These are phyloP conservation scores for Cyberlindnera veronae DNA, from an alignment of 805 yeast genomes.

Conservation along the genomic window DNA sequence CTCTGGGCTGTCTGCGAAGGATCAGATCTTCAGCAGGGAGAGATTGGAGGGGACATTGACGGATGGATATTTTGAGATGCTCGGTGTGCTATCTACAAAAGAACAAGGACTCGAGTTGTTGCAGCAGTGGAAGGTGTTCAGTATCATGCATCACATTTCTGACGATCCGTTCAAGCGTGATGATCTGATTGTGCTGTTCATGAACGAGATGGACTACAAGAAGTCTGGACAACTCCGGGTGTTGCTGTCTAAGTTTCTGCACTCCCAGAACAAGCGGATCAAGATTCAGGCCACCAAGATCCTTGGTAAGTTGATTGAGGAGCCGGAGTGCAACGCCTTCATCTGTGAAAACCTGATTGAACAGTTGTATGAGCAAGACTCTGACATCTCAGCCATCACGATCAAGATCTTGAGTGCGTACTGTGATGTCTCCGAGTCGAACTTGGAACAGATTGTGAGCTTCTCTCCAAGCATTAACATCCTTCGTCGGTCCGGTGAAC, in stretches of 20 bases:
- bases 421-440: constrained; percentile 48
- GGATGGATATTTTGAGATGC: constrained; percentile 71
- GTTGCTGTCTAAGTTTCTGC: constrained; percentile 61
- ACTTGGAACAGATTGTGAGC: constrained; percentile 47
- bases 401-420: constrained; percentile 51
- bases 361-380: constrained; percentile 65
- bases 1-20: constrained; percentile 69
- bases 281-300: constrained; percentile 55
- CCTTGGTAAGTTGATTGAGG: constrained; percentile 40
- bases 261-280: constrained; percentile 47
- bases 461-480: constrained; percentile 51
- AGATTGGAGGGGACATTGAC: constrained; percentile 63
- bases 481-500: constrained; percentile 14
- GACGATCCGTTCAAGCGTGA: constrained; percentile 50
- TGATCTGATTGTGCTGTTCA: constrained; percentile 51
- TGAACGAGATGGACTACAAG: constrained; percentile 59
- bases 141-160: constrained; percentile 69
- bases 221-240: constrained; percentile 64
- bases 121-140: constrained; percentile 82
- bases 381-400: constrained; percentile 52
- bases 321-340: constrained; percentile 34
- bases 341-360: constrained; percentile 54
- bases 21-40: constrained; percentile 65
- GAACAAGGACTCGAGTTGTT: constrained; percentile 63
- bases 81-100: constrained; percentile 67